phyloP scores from a whole-genome alignment of 2,329 filamentous ascomycete species.

The Lachnellula hyalina region DNA sequence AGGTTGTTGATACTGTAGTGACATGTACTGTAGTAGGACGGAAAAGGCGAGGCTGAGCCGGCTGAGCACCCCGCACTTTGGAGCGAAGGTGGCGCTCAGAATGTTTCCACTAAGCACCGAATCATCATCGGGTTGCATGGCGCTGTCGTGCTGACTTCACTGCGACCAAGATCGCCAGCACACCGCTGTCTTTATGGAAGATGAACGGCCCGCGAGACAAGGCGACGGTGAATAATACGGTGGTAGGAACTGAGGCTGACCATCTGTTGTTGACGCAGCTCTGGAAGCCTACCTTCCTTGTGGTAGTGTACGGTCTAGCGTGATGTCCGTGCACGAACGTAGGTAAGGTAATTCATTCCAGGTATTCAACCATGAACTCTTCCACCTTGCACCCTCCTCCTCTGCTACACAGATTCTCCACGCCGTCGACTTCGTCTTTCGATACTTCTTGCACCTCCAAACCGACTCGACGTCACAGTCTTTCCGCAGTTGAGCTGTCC shows the following conservation, averaged over 20 bases:
- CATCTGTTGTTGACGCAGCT: background rate
- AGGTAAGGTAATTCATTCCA: background rate
- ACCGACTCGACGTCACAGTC: background rate
- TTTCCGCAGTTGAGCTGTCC: slow-evolving; percentile 8
- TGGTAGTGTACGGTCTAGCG: background rate
- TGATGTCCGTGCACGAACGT: background rate
- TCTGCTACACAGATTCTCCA: background rate
- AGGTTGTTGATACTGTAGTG: background rate
- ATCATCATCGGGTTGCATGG: too few species aligned
- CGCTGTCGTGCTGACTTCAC: too few species aligned
- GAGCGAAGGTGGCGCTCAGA: background rate
- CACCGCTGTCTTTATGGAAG: too few species aligned
- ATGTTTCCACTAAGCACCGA: background rate
- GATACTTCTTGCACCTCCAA: background rate
- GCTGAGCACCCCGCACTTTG: slow-evolving; percentile 1
- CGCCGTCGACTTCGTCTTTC: background rate
- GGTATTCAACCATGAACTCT: background rate
- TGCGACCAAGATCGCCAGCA: too few species aligned
- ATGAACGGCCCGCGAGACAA: too few species aligned
- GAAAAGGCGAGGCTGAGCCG: background rate
- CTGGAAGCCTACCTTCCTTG: slow-evolving; percentile 7
- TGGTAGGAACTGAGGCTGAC: slow-evolving; percentile 5
- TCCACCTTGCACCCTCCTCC: background rate
- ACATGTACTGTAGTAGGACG: background rate
- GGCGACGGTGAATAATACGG: background rate